These are phyloP conservation scores for Aaosphaeria arxii DNA, from an alignment of 2,329 filamentous ascomycete genomes.

Conservation along the genomic window DNA sequence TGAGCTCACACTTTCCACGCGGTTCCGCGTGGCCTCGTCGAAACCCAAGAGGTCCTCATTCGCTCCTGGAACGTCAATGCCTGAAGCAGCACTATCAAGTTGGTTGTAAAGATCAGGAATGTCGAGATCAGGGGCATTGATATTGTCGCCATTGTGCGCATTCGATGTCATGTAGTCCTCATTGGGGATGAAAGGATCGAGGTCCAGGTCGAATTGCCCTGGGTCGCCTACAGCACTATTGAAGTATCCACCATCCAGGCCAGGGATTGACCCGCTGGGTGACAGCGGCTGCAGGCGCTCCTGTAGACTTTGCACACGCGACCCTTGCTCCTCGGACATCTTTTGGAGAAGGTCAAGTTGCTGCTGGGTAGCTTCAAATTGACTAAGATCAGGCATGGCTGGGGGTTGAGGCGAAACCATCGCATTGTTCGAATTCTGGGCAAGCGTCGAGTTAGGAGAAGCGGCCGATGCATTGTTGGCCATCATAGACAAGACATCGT, in stretches of 20 bases:
- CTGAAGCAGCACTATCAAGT: not conserved
- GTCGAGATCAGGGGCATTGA: conserved; percentile 23
- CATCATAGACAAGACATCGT: conserved; percentile 48
- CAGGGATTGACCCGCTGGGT: conserved; percentile 75
- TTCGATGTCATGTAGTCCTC: conserved; percentile 51
- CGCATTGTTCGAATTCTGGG: conserved; percentile 51
- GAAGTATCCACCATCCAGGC: conserved; percentile 48
- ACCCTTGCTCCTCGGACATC: conserved; percentile 75
- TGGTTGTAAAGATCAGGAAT: conserved; percentile 15
- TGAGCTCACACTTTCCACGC: conserved; percentile 43
- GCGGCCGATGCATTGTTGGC: conserved; percentile 44
- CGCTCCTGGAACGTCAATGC: conserved; percentile 1
- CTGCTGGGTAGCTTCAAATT: conserved; percentile 66
- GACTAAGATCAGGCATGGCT: conserved; percentile 53
- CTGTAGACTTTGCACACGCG: conserved; percentile 71
- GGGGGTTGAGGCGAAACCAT: conserved; percentile 55
- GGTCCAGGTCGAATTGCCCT: conserved; percentile 47
- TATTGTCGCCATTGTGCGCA: conserved; percentile 1
- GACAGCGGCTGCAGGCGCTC: conserved; percentile 75
- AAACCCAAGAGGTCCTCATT: conserved; percentile 1
- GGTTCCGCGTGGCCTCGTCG: conserved; percentile 7
- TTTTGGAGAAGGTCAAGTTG: conserved; percentile 78
- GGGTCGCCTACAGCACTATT: conserved; percentile 35
- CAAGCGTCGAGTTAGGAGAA: conserved; percentile 15
- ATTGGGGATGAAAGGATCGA: conserved; percentile 57